Conservation (phyloP, 192 early-diverging fungal species). For the Backusella psychrophila region DNA sequence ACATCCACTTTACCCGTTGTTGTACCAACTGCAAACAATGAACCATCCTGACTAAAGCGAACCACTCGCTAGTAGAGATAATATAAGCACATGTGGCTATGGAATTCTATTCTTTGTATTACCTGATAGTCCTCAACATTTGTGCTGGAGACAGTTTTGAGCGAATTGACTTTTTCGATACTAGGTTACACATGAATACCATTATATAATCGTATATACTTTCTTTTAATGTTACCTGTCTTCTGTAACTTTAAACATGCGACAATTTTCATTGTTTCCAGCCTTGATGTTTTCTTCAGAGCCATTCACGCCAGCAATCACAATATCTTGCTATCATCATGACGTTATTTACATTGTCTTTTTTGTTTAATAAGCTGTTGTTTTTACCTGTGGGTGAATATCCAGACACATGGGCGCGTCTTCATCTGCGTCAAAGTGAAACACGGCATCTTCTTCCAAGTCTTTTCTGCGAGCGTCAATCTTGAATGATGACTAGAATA, state of each 20-base stretch:
- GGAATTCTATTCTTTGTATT: neutral
- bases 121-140: slow-evolving; percentile 58
- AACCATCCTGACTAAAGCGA: slow-evolving; percentile 67
- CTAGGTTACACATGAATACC: neutral
- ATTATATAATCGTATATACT: neutral
- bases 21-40: slow-evolving; percentile 60
- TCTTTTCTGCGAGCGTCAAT: slow-evolving; percentile 40
- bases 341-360: too few species aligned
- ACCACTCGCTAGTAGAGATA: slow-evolving; percentile 44
- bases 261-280: slow-evolving; percentile 79
- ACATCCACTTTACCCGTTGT: slow-evolving; percentile 65
- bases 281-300: slow-evolving; percentile 54
- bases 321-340: slow-evolving; percentile 46
- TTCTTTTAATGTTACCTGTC: slow-evolving; percentile 20
- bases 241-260: slow-evolving; percentile 65
- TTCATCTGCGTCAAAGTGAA: slow-evolving; percentile 49
- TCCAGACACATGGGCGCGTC: slow-evolving; percentile 85
- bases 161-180: slow-evolving; percentile 15
- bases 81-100: neutral
- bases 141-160: slow-evolving; percentile 50
- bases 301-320: slow-evolving; percentile 74
- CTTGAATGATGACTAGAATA: slow-evolving; percentile 48
- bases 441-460: slow-evolving; percentile 31
- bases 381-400: slow-evolving; percentile 71
- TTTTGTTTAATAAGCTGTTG: too few species aligned